These are phyloP conservation scores for Dioscorea zingiberensis DNA, from an alignment of 106 monocot genomes.

Conservation along the genomic window DNA sequence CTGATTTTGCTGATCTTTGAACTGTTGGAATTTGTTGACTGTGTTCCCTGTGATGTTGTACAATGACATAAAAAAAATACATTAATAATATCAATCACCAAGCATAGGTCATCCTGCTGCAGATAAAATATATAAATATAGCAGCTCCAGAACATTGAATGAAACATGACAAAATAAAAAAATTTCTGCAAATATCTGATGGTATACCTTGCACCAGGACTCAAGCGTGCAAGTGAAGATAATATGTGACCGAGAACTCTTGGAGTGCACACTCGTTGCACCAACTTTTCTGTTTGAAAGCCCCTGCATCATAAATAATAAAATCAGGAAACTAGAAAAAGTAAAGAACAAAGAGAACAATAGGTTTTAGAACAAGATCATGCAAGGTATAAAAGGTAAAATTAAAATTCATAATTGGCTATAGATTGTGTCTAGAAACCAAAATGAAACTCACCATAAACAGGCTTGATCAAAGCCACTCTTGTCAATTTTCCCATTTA, in stretches of 20 bases:
- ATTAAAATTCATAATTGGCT: no score
- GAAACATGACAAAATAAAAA: neutral
- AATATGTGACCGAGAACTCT: conserved; percentile 90
- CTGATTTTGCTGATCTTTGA: conserved; percentile 81
- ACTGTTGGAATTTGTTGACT: conserved; percentile 60
- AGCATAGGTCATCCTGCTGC: no score
- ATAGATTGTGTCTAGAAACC: neutral
- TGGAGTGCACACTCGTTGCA: conserved; percentile 78
- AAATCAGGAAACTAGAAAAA: no score
- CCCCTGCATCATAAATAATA: conserved; percentile 43
- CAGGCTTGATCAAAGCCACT: neutral
- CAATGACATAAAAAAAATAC: neutral
- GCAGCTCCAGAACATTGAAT: no score
- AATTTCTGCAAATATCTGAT: neutral
- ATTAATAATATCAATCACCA: neutral
- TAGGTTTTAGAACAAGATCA: no score
- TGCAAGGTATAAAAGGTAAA: no score
- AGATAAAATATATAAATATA: no score
- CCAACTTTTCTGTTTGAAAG: conserved; percentile 95
- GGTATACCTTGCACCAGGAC: conserved; percentile 89
- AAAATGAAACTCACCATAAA: neutral
- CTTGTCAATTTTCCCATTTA: no score
- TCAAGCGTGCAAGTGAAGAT: conserved; percentile 80
- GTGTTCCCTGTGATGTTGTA: conserved; percentile 33
- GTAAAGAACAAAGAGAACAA: neutral